phyloP scores from a whole-genome alignment of 2,329 filamentous ascomycete genomes.

The Alternaria novae-zelandiae region DNA sequence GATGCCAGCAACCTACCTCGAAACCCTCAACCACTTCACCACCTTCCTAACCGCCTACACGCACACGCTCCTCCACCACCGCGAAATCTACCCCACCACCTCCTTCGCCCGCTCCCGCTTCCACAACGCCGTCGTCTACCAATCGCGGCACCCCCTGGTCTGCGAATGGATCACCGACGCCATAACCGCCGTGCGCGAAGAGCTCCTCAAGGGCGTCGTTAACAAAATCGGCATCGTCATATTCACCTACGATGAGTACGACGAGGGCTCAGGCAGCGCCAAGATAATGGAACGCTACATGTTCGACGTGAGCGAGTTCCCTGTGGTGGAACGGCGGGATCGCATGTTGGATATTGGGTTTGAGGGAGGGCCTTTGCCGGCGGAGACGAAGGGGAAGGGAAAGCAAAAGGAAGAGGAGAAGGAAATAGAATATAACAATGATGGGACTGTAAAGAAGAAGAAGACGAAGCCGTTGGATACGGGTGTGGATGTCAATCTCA shows the following conservation, averaged over 20 bases:
- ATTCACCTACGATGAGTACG: constrained; percentile 50
- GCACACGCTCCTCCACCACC: constrained; percentile 86
- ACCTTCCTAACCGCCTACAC: constrained; percentile 82
- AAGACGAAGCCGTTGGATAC: constrained; percentile 26
- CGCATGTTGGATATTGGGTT: constrained; percentile 57
- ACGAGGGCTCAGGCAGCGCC: constrained; percentile 33
- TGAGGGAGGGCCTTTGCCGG: constrained; percentile 39
- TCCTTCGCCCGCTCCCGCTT: constrained; percentile 82
- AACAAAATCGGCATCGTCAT: constrained; percentile 64
- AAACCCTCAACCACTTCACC: constrained; percentile 72
- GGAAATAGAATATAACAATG: constrained; percentile 13
- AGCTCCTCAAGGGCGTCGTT: constrained; percentile 67
- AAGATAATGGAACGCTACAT: constrained; percentile 66
- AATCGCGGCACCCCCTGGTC: constrained; percentile 84
- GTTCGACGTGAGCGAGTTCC: constrained; percentile 65
- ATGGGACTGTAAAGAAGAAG: constrained; percentile 5
- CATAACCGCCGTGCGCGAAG: constrained; percentile 71
- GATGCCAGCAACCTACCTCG: constrained; percentile 42
- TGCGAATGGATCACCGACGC: constrained; percentile 87
- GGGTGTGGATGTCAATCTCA: constrained; percentile 61
- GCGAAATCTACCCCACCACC: constrained; percentile 75
- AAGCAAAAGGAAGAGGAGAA: background rate
- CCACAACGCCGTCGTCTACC: constrained; percentile 83
- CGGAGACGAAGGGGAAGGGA: background rate
- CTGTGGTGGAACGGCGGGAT: constrained; percentile 55